Percentiles rank a stretch among this genome's conserved stretches.
Evolutionary conservation across 768 basidiomycete species (phyloP).

Genomic region (Agaricus blazei): DNA sequence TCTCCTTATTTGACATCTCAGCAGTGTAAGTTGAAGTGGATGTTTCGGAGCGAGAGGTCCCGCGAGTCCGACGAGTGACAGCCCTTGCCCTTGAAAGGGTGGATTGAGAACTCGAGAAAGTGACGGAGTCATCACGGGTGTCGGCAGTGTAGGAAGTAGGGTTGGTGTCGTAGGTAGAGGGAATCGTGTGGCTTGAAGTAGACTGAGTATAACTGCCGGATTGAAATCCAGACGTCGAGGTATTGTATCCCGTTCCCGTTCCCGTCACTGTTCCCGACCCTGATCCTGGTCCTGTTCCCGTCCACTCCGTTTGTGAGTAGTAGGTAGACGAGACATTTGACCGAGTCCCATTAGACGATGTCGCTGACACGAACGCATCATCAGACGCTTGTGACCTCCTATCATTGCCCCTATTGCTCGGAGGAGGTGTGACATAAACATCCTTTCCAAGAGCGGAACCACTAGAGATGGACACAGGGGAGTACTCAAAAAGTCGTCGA

Average conservation of each 20-base stretch:
- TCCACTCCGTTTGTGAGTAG: constrained; percentile 24
- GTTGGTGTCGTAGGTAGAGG: constrained; percentile 47
- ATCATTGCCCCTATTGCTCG: constrained; percentile 28
- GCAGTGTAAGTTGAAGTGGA: constrained; percentile 37
- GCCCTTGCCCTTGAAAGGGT: constrained; percentile 52
- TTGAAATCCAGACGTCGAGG: constrained; percentile 21
- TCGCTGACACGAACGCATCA: constrained; percentile 33
- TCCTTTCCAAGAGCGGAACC: constrained; percentile 46
- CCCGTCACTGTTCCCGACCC: neutral
- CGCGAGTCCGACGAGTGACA: constrained; percentile 45
- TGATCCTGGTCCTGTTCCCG: constrained; percentile 10
- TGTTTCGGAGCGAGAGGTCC: constrained; percentile 39
- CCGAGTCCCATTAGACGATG: constrained; percentile 26
- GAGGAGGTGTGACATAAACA: constrained; percentile 39
- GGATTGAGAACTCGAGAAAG: constrained; percentile 44
- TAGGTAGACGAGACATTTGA: constrained; percentile 32
- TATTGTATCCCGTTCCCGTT: constrained; percentile 15
- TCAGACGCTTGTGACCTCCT: constrained; percentile 28
- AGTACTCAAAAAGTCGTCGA: constrained; percentile 40
- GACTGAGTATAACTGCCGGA: constrained; percentile 21
- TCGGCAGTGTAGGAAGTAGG: constrained; percentile 55
- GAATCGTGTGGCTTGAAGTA: constrained; percentile 36
- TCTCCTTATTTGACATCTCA: constrained; percentile 56
- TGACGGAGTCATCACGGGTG: constrained; percentile 40
- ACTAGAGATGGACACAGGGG: constrained; percentile 71